Evolutionary conservation across 495 filamentous ascomycete species (phyloP), one percentile per base, ranked within the genome.

Genomic region (Annulohypoxylon bovei): DNA sequence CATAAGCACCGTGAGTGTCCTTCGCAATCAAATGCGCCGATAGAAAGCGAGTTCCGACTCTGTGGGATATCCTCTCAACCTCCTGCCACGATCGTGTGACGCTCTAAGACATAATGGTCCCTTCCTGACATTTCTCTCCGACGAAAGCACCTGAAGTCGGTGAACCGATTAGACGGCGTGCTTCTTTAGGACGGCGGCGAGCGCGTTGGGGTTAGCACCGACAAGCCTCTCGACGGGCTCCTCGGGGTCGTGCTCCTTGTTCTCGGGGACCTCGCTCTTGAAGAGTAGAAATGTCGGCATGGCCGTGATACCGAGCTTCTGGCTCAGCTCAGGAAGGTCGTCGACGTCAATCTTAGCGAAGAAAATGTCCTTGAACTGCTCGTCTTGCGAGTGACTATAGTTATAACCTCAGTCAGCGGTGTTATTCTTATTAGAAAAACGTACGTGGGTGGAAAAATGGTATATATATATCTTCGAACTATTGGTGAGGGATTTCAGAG

Each of bases 291-390:
- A 97, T 11, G 95, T 97, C 60, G 95, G 95, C 95, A 99, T 98
- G 75, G 95, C 94, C 73, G 92, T 90, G 82, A 99, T 87, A 68
- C 88, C 88, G 60, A 95, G 88, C 75, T 96, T 88, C 72, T 90
- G 86, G 35, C 92, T 90, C 14, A 97, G 88, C 0, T 91, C 87
- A 62, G 89, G 79, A 27, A 95, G 82, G 66, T 91, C 83, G 80
- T 99, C 95, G 67, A 98, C 94, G 81, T 98, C 94, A 77, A 99
- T 79, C 87, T 98, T 97, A 88, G 87, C 90, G 83, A 97, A 98
- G 75, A 87, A 83, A 72, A 88, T 86, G 61, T 81, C 63, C 60
- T 72, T 66, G 68, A 75, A 74, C 39, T 62, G 18, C 5, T 75
- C 66, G 11, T 68, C 63, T 40, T 76, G 55, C 37, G 67, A 72